phyloP scores from a whole-genome alignment of 352 stramenopile species.

The Phytophthora tentaculata region DNA sequence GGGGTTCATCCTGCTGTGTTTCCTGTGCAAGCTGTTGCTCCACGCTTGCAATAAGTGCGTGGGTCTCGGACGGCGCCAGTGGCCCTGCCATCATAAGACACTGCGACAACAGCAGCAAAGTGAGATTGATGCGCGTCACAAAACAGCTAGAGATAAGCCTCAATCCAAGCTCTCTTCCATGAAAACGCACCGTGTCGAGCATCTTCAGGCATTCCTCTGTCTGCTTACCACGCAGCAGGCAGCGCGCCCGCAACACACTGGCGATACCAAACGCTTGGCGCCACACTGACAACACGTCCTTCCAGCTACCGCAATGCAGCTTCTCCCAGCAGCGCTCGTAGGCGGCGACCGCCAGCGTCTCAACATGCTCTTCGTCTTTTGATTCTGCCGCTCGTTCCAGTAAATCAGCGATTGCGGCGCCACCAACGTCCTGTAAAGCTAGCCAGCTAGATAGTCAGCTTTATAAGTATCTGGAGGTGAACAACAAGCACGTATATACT shows the following conservation, averaged over 20 bases:
- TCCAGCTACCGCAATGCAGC: slow-evolving; percentile 80
- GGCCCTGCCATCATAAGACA: slow-evolving; percentile 83
- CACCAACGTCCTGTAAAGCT: slow-evolving; percentile 55
- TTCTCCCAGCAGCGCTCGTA: slow-evolving; percentile 78
- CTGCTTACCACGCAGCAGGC: slow-evolving; percentile 31
- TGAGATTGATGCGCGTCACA: not conserved
- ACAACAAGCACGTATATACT: slow-evolving; percentile 18
- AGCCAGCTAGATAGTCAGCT: not conserved
- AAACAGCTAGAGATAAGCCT: not conserved
- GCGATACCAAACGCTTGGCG: slow-evolving; percentile 66
- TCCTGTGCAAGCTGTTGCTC: slow-evolving; percentile 31
- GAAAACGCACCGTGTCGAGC: slow-evolving; percentile 67
- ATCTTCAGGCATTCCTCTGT: slow-evolving; percentile 44
- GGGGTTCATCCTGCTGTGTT: not conserved
- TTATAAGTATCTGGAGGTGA: not conserved
- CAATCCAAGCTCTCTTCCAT: slow-evolving; percentile 3
- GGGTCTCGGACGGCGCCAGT: slow-evolving; percentile 45
- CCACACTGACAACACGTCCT: slow-evolving; percentile 60
- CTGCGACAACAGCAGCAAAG: slow-evolving; percentile 23
- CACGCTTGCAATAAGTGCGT: slow-evolving; percentile 52
- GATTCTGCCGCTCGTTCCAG: slow-evolving; percentile 38
- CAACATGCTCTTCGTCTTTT: slow-evolving; percentile 3
- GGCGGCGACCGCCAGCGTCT: slow-evolving; percentile 32
- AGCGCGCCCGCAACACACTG: slow-evolving; percentile 56
- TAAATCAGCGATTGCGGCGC: slow-evolving; percentile 51